phyloP scores from a whole-genome alignment of 257 asterid genomes.

The Voacanga thouarsii region DNA sequence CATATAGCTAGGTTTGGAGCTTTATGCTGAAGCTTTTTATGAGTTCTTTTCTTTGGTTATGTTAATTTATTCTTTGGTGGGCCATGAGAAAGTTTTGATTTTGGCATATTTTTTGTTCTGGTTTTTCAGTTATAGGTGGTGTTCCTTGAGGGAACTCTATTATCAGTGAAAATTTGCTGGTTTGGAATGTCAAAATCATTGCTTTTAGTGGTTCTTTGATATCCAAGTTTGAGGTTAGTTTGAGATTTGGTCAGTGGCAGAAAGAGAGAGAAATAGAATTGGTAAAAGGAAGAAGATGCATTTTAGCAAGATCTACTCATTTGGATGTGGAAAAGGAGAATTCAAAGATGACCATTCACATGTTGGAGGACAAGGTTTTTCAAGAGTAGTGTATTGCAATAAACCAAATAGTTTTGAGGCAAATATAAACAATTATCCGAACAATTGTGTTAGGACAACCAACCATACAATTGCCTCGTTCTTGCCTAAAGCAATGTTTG shows the following conservation, averaged over 20 bases:
- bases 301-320: conserved; percentile 76
- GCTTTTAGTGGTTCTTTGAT: background rate
- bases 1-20: conserved; percentile 20
- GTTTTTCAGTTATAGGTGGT: background rate
- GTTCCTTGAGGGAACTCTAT: conserved; percentile 13
- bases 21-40: conserved; percentile 7
- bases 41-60: conserved; percentile 20
- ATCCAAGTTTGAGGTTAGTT: background rate
- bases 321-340: conserved; percentile 47
- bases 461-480: conserved; percentile 78
- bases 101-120: conserved; percentile 12
- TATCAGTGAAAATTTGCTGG: conserved; percentile 2
- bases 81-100: conserved; percentile 3
- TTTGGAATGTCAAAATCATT: background rate
- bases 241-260: conserved; percentile 12
- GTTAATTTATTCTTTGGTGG: conserved; percentile 8
- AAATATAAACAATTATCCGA: conserved; percentile 36
- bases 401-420: conserved; percentile 53
- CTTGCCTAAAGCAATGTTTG: conserved; percentile 83
- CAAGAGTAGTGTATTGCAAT: conserved; percentile 77
- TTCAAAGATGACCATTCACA: conserved; percentile 58
- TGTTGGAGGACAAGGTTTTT: conserved; percentile 87
- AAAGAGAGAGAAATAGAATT: conserved; percentile 30
- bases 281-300: conserved; percentile 56
- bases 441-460: conserved; percentile 70